A percentile compares a stretch with the other conserved stretches of the same genome.
Conservation (phyloP, 768 basidiomycete genomes). For the Sporobolomyces roseus region DNA sequence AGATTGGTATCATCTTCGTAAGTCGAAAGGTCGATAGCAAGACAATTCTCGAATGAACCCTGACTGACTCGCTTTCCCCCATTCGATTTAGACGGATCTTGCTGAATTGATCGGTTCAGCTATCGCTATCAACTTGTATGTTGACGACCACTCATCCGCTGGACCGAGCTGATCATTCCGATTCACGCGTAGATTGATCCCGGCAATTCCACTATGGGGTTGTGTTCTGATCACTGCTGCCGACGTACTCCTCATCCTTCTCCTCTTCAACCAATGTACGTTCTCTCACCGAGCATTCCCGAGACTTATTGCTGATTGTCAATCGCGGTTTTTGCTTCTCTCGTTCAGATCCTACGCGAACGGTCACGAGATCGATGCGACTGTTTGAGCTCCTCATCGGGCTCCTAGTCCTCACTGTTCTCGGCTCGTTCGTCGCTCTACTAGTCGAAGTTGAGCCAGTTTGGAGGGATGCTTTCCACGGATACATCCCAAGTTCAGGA, state of each 20-base stretch:
- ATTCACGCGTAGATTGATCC: conserved; percentile 55
- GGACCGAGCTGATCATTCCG: not conserved
- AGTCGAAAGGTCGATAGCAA: not conserved
- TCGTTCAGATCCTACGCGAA: conserved; percentile 37
- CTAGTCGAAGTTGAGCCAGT: conserved; percentile 66
- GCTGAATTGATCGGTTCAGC: conserved; percentile 78
- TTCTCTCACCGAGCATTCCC: not conserved
- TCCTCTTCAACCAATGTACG: conserved; percentile 42
- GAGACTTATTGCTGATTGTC: too few relatives aligned
- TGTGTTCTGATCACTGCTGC: conserved; percentile 65
- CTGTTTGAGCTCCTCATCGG: conserved; percentile 44
- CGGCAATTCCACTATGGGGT: conserved; percentile 64
- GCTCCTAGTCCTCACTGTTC: conserved; percentile 57
- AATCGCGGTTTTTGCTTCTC: too few relatives aligned
- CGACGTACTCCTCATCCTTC: conserved; percentile 67
- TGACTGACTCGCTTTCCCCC: not conserved
- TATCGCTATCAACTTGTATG: conserved; percentile 66
- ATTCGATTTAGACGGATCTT: conserved; percentile 62
- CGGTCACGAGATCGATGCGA: conserved; percentile 39
- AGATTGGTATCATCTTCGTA: conserved; percentile 46
- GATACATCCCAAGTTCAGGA: conserved; percentile 53
- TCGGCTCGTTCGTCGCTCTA: conserved; percentile 73
- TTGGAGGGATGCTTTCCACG: conserved; percentile 70
- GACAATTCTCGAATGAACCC: too few relatives aligned
- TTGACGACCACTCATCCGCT: not conserved